phyloP scores from a whole-genome alignment of 73 alveolate genomes.

The Stentor coeruleus region DNA sequence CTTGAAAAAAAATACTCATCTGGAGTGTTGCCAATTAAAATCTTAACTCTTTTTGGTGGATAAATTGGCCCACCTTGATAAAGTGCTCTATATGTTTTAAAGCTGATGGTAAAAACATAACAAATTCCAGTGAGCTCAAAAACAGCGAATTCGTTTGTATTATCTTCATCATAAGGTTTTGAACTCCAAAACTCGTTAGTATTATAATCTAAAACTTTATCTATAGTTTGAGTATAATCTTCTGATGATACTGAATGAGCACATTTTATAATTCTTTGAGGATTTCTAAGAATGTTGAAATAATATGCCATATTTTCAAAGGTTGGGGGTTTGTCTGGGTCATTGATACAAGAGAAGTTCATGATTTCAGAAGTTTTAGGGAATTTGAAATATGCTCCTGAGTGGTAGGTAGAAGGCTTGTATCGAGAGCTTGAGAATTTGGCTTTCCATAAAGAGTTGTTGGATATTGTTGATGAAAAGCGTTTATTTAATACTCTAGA shows the following conservation, averaged over 20 bases:
- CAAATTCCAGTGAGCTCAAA: background rate
- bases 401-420: background rate
- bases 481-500: too few species aligned
- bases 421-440: background rate
- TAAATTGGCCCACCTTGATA: conserved; percentile 10
- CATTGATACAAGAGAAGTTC: background rate
- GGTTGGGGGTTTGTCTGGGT: background rate
- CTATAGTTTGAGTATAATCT: background rate
- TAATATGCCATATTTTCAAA: background rate
- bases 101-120: background rate
- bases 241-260: background rate
- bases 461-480: background rate
- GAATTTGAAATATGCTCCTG: background rate
- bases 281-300: background rate
- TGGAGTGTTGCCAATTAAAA: background rate
- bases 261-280: background rate
- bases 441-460: background rate
- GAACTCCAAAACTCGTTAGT: background rate
- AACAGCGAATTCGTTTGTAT: background rate
- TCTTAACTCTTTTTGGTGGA: background rate
- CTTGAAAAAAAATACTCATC: background rate
- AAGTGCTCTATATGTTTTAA: background rate
- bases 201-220: background rate
- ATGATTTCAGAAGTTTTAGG: background rate
- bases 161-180: background rate